phyloP scores from a whole-genome alignment of 164 flowering plant genomes.

The Stephania yunnanensis region DNA sequence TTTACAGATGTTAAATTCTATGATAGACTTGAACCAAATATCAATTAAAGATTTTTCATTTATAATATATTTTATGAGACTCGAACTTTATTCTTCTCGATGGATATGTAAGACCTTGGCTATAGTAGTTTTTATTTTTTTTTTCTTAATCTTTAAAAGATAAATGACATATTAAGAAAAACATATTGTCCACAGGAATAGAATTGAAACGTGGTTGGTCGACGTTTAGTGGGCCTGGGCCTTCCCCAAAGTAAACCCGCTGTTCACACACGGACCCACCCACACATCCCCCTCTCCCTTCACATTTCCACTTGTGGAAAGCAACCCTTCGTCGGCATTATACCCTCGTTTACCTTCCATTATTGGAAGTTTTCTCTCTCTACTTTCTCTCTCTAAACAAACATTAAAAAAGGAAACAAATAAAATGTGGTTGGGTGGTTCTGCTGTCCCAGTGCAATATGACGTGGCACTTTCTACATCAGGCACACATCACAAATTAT shows the following conservation, averaged over 20 bases:
- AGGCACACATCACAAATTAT: neutral
- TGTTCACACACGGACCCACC: neutral
- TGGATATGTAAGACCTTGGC: too few species aligned
- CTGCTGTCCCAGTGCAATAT: slow-evolving; percentile 3
- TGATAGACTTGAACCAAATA: too few species aligned
- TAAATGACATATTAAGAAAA: too few species aligned
- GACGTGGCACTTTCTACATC: neutral
- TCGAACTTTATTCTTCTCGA: too few species aligned
- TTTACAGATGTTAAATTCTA: too few species aligned
- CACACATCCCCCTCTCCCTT: neutral
- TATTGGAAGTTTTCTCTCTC: slow-evolving; percentile 1
- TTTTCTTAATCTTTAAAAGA: too few species aligned
- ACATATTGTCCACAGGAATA: neutral
- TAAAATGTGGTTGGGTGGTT: slow-evolving; percentile 4
- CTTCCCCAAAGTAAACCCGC: neutral
- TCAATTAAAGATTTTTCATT: too few species aligned
- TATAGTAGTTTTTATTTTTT: too few species aligned
- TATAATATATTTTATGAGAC: too few species aligned
- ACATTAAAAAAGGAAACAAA: neutral
- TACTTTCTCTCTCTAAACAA: neutral
- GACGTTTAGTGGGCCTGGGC: neutral
- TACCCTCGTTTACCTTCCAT: neutral
- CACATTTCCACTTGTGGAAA: neutral
- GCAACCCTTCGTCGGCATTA: neutral
- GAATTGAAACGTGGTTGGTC: neutral